Conservation (phyloP, 768 basidiomycete species). For the Chalciporus sphaerocephalus region DNA sequence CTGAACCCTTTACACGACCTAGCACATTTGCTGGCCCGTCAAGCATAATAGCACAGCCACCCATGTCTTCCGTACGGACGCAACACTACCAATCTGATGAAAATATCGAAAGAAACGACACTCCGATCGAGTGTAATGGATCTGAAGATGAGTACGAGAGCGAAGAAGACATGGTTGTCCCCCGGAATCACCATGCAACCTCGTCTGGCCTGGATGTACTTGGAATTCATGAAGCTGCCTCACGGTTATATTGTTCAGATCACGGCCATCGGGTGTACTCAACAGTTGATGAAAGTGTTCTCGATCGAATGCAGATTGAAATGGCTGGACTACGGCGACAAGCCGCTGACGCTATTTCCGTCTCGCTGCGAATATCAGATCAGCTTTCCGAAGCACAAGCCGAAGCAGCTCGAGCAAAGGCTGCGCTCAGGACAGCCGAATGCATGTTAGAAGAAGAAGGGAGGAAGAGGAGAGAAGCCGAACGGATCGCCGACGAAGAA, state of each 20-base stretch:
- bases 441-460: slow-evolving; percentile 58
- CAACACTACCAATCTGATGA: slow-evolving; percentile 34
- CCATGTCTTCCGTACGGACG: slow-evolving; percentile 25
- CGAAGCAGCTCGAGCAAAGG: slow-evolving; percentile 53
- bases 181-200: slow-evolving; percentile 42
- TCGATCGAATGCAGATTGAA: slow-evolving; percentile 66
- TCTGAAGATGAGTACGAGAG: slow-evolving; percentile 60
- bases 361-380: slow-evolving; percentile 62
- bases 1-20: slow-evolving; percentile 16
- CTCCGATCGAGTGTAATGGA: slow-evolving; percentile 36
- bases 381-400: slow-evolving; percentile 64
- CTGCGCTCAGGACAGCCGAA: slow-evolving; percentile 53
- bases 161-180: slow-evolving; percentile 56
- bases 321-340: slow-evolving; percentile 60
- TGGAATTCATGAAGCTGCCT: slow-evolving; percentile 30
- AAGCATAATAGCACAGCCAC: slow-evolving; percentile 20
- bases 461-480: slow-evolving; percentile 54
- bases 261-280: slow-evolving; percentile 25
- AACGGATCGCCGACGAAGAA: slow-evolving; percentile 49
- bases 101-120: slow-evolving; percentile 38
- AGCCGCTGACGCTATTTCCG: slow-evolving; percentile 62
- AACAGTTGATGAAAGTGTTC: slow-evolving; percentile 37
- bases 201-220: slow-evolving; percentile 36
- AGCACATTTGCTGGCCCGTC: slow-evolving; percentile 12
- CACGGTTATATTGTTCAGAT: slow-evolving; percentile 42